Conservation (phyloP, 495 filamentous ascomycete species). For the Podospora australis region DNA sequence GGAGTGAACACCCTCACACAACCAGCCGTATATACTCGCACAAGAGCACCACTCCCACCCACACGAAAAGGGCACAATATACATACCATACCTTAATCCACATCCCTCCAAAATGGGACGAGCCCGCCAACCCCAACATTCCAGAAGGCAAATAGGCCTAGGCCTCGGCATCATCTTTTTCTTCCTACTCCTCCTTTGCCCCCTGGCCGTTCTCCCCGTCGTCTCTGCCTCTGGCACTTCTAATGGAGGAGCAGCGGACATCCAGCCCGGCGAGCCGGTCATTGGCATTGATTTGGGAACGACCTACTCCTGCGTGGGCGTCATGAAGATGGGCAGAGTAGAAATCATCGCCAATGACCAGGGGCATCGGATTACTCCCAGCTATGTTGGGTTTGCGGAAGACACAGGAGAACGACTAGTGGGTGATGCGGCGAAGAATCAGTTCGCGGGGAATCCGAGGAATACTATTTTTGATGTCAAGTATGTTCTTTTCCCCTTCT, state of each 20-base stretch:
- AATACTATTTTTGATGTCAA: constrained; percentile 99
- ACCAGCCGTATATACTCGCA: no score
- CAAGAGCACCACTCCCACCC: no score
- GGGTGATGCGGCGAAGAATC: constrained; percentile 97
- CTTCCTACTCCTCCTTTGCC: constrained; percentile 70
- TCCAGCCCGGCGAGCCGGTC: constrained; percentile 45
- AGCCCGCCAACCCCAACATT: no score
- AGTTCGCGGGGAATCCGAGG: constrained; percentile 93
- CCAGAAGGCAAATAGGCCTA: no score
- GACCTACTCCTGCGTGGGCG: constrained; percentile 94
- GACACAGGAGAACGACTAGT: constrained; percentile 52
- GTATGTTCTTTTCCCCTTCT: constrained; percentile 17
- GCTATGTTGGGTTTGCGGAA: constrained; percentile 92
- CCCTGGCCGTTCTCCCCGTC: constrained; percentile 57
- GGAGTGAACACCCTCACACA: no score
- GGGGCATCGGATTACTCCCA: constrained; percentile 92
- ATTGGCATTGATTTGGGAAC: constrained; percentile 98
- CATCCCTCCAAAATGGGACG: no score
- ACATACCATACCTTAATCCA: no score
- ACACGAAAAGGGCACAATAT: no score
- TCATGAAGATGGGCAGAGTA: constrained; percentile 92
- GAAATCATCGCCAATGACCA: constrained; percentile 92
- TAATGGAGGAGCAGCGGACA: constrained; percentile 38
- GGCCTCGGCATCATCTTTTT: constrained; percentile 58
- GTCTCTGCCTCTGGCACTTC: constrained; percentile 67